These are phyloP conservation scores for Coccomyxa sp. DNA, from an alignment of 139 green algal genomes.

Conservation along the genomic window DNA sequence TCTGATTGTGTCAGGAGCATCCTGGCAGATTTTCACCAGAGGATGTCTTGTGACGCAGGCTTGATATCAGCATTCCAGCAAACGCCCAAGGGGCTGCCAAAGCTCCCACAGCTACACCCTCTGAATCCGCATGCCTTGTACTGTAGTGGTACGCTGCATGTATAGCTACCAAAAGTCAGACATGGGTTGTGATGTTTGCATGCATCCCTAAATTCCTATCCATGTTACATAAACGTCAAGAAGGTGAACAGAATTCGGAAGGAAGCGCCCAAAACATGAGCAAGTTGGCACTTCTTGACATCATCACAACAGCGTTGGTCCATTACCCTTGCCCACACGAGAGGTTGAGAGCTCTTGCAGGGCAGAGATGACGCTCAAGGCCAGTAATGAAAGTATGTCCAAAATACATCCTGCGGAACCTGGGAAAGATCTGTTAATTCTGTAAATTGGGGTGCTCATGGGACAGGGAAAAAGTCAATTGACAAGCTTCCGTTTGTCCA, in stretches of 20 bases:
- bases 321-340: neutral
- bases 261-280: neutral
- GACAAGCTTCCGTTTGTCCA: too few species aligned
- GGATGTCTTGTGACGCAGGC: neutral
- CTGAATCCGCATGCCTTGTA: constrained; percentile 17
- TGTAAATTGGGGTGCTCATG: too few species aligned
- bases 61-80: constrained; percentile 15
- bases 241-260: neutral
- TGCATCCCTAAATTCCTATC: neutral
- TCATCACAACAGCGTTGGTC: neutral
- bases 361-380: neutral
- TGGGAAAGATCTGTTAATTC: too few species aligned
- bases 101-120: constrained; percentile 25
- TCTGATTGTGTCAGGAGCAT: neutral
- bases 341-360: neutral
- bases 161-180: neutral
- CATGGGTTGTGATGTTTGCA: neutral
- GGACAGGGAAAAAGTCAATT: too few species aligned
- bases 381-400: neutral
- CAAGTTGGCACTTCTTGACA: neutral
- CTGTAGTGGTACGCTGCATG: constrained; percentile 8
- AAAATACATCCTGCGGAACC: too few species aligned
- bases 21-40: neutral
- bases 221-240: neutral
- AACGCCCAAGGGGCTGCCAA: constrained; percentile 33